Evolutionary conservation across 1,284 basidiomycete genomes (phyloP).

Genomic region (Melampsora allii-populina): DNA sequence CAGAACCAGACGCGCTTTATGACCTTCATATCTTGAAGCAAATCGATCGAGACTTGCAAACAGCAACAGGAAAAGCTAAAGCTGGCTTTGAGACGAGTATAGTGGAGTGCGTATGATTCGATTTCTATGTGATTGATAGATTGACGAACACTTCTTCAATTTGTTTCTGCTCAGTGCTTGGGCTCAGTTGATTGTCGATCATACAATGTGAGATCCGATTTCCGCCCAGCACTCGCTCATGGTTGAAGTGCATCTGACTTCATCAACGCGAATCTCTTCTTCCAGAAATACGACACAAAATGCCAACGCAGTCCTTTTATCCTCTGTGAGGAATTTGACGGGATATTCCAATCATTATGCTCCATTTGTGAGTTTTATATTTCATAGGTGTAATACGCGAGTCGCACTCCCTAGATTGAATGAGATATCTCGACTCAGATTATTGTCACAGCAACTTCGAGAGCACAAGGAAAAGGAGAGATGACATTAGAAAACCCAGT

Average conservation of each 20-base stretch:
- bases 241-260: neutral
- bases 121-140: too few relatives aligned
- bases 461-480: constrained; percentile 31
- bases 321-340: constrained; percentile 24
- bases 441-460: constrained; percentile 38
- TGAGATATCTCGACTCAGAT: constrained; percentile 1
- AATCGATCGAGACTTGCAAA: constrained; percentile 38
- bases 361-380: constrained; percentile 31
- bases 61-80: constrained; percentile 30
- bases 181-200: constrained; percentile 43
- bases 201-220: constrained; percentile 32
- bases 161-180: constrained; percentile 17
- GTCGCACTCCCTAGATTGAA: neutral
- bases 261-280: neutral
- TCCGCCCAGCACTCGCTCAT: neutral
- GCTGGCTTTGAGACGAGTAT: constrained; percentile 42
- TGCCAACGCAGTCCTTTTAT: constrained; percentile 36
- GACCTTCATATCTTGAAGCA: constrained; percentile 35
- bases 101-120: constrained; percentile 21
- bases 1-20: constrained; percentile 38
- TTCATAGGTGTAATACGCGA: neutral
- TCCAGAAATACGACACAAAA: constrained; percentile 37
- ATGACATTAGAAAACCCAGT: constrained; percentile 42
- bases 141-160: too few relatives aligned
- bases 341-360: constrained; percentile 35